Evolutionary conservation across 1,139 yeast species (phyloP), one percentile per base, ranked within the genome.

Genomic region (Hanseniaspora sp.): DNA sequence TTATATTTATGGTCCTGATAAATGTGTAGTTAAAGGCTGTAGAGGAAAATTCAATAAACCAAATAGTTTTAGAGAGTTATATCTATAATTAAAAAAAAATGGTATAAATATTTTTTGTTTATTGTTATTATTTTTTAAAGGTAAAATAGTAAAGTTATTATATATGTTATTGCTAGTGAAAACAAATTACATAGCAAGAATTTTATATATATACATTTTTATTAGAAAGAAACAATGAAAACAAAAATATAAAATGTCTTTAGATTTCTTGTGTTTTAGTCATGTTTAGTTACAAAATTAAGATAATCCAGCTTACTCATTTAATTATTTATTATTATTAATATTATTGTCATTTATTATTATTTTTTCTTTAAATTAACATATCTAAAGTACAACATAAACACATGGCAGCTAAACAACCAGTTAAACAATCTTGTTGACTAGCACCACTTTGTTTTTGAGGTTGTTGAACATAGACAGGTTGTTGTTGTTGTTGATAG

Each of bases 351-450:
- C 4, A 23, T 35, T 7, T 17, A 28, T 17, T 7, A 13, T 3
- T 33, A 31, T 5, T 13, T 18, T 11, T 37, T n/a, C 11, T 5
- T 23, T 72, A 82, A 66, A 82, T 79, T 35, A 83, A 62, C 63
- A 82, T 77, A 64, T 83, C 88, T 61, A 83, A 70, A 6, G 88
- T 79, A 69, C 86, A 82, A 67, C 92, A 83, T 59, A 82, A 63
- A 77, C 90, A 83, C 68, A 82, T 61, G 11, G 86, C 87, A 33
- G 82, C 87, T 61, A 82, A 71, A 70, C 88, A 83, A 5, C 80
- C 88, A 68, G 79, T 74, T 63, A 82, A 73, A 68, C 87, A 82
- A 56, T 74, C 77, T 23, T 64, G 64, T 57, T 69, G 68, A 5
- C 31, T 11, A 15, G n/a, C 28, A 31, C 28, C 15, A 49, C 72